A percentile compares a stretch with the other conserved stretches of the same genome.
Conservation (phyloP, 1,284 basidiomycete genomes). For the Ganoderma leucocontextum region DNA sequence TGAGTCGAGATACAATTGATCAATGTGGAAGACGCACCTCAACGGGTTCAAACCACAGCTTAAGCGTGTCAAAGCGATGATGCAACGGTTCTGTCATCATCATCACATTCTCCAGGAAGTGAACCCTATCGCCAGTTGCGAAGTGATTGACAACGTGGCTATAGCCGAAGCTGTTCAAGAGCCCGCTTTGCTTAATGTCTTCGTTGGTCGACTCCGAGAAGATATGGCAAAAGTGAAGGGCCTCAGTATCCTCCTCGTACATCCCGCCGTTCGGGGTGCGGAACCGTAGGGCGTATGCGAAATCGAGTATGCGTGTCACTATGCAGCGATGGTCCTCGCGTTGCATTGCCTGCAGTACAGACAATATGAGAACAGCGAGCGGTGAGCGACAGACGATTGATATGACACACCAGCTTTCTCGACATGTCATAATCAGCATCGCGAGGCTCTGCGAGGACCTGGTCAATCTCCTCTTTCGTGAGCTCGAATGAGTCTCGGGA, state of each 20-base stretch:
- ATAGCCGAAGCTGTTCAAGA: neutral
- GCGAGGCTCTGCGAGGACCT: neutral
- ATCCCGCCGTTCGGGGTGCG: neutral
- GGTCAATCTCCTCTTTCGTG: neutral
- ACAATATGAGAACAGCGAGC: neutral
- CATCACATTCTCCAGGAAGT: neutral
- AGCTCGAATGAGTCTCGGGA: neutral
- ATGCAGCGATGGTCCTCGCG: conserved; percentile 2
- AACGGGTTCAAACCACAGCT: neutral
- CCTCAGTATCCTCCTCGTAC: neutral
- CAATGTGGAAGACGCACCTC: neutral
- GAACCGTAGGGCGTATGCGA: neutral
- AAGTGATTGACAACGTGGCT: neutral
- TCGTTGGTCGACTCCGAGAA: neutral
- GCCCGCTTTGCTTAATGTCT: neutral
- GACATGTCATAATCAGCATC: no score
- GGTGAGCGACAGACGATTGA: neutral
- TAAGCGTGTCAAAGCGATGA: neutral
- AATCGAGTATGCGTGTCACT: neutral
- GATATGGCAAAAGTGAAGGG: neutral
- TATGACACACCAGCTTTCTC: neutral
- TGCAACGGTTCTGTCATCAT: neutral
- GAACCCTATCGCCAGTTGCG: neutral
- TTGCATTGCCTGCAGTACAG: neutral
- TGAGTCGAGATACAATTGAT: neutral